Evolutionary conservation across 2,329 filamentous ascomycete species (phyloP).

Genomic region (Chrysoporthe puriensis): DNA sequence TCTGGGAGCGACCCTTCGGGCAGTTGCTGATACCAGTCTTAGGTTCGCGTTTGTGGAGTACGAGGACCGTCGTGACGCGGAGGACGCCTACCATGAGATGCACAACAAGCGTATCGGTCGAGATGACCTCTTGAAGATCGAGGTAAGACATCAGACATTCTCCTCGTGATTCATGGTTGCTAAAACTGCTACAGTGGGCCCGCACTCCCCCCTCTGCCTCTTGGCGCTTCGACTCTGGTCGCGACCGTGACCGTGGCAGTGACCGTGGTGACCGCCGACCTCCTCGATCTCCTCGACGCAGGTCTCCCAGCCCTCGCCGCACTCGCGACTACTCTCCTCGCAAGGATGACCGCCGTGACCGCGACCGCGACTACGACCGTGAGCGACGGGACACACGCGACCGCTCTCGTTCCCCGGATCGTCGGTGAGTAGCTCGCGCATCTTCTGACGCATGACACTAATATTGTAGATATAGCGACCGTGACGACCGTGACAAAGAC

Average conservation of each 20-base stretch:
- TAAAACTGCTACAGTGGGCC: conserved; percentile 74
- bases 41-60: conserved; percentile 99
- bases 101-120: conserved; percentile 98
- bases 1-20: background rate
- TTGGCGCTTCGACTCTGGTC: conserved; percentile 95
- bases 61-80: conserved; percentile 95
- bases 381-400: conserved; percentile 73
- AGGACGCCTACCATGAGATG: conserved; percentile 99
- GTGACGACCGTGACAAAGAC: conserved; percentile 55
- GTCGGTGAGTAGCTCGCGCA: conserved; percentile 47
- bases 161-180: conserved; percentile 20
- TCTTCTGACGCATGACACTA: conserved; percentile 47
- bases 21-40: conserved; percentile 19
- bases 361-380: conserved; percentile 78
- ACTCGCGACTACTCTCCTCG: conserved; percentile 79
- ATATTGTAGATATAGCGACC: conserved; percentile 43
- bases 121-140: conserved; percentile 95
- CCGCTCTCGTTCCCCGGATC: conserved; percentile 73
- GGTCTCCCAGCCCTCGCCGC: conserved; percentile 79
- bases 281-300: conserved; percentile 64
- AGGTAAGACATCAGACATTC: conserved; percentile 62
- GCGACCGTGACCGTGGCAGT: conserved; percentile 65
- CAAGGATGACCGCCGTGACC: conserved; percentile 83
- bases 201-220: conserved; percentile 96
- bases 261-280: conserved; percentile 40